phyloP scores from a whole-genome alignment of 495 filamentous ascomycete species.

The Annulohypoxylon stygium region DNA sequence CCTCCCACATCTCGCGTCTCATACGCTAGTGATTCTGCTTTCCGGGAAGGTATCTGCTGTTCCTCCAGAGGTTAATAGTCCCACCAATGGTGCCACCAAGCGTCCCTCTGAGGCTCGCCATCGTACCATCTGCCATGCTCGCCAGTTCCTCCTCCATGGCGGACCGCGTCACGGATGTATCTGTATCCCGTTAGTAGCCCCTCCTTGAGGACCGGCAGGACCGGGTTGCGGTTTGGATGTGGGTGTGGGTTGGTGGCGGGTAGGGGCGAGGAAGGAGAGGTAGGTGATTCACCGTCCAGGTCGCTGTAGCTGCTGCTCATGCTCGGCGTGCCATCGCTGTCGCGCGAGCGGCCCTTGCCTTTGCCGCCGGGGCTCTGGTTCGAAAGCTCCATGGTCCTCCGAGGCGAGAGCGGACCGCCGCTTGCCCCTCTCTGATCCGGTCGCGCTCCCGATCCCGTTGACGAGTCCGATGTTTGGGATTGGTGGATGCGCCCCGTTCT shows the following conservation, averaged over 20 bases:
- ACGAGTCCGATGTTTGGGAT: slow-evolving; percentile 71
- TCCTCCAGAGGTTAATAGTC: slow-evolving; percentile 46
- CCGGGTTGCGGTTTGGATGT: neutral
- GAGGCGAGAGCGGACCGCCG: slow-evolving; percentile 60
- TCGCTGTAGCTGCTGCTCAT: slow-evolving; percentile 99
- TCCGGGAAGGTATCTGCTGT: slow-evolving; percentile 58
- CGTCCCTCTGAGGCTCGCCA: slow-evolving; percentile 82
- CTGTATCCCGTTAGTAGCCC: slow-evolving; percentile 57
- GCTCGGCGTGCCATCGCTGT: slow-evolving; percentile 91
- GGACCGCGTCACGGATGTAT: slow-evolving; percentile 93
- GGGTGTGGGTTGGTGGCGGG: neutral
- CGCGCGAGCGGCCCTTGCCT: slow-evolving; percentile 65
- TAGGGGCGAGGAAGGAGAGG: neutral
- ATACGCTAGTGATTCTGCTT: neutral
- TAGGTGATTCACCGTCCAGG: slow-evolving; percentile 78
- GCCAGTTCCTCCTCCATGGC: slow-evolving; percentile 93
- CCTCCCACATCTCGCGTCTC: neutral
- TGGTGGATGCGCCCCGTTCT: slow-evolving; percentile 49
- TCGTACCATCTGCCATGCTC: slow-evolving; percentile 89
- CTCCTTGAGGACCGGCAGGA: neutral
- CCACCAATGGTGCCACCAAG: slow-evolving; percentile 66
- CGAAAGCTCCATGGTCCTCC: slow-evolving; percentile 67
- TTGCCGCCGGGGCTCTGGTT: slow-evolving; percentile 69
- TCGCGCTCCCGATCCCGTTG: slow-evolving; percentile 65
- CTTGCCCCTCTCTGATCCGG: slow-evolving; percentile 26